A percentile compares a stretch with the other conserved stretches of the same genome.
Evolutionary conservation across 208 protist species (phyloP).

Genomic region (Crithidia bombi): DNA sequence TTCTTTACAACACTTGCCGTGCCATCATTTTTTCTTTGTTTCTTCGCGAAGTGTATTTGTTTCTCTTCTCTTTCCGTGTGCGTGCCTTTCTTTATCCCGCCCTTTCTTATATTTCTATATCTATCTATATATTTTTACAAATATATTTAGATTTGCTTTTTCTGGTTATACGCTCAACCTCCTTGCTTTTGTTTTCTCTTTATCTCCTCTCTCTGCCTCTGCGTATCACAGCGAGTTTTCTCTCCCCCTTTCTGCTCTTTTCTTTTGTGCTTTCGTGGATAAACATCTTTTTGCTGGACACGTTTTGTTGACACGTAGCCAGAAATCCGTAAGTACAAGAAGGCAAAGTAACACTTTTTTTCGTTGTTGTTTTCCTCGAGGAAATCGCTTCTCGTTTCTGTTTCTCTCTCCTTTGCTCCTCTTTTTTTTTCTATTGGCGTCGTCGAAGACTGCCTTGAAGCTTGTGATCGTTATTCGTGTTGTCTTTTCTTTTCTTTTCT

Average conservation of each 20-base stretch:
- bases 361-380: no score
- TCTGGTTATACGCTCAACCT: neutral
- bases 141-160: neutral
- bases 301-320: no score
- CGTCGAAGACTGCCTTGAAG: neutral
- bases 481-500: conserved; percentile 14
- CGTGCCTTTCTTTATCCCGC: conserved; percentile 6
- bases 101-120: neutral
- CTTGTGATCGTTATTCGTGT: no score
- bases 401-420: conserved; percentile 16
- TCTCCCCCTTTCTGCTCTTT: neutral
- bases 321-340: no score
- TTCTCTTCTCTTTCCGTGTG: neutral
- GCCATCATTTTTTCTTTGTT: no score
- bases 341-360: no score
- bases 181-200: conserved; percentile 7
- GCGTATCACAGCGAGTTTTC: neutral
- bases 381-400: neutral
- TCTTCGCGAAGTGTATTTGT: conserved; percentile 15
- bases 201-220: conserved; percentile 3
- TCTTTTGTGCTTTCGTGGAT: neutral
- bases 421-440: neutral
- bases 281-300: neutral
- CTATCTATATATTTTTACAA: conserved; percentile 8
- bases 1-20: no score